phyloP scores from a whole-genome alignment of 1,139 yeast species.

The Blastobotrys capitulatus region DNA sequence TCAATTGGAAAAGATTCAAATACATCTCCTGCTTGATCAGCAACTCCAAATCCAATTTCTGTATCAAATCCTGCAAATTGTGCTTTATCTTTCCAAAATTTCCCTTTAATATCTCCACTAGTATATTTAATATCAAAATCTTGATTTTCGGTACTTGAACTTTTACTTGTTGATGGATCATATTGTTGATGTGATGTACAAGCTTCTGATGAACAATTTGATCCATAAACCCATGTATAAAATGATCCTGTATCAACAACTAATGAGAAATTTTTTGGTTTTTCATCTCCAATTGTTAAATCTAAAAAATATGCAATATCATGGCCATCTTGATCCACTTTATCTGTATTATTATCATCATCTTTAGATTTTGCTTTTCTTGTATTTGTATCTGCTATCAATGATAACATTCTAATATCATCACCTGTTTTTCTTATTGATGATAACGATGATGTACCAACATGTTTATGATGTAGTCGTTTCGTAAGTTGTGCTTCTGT shows the following conservation, averaged over 20 bases:
- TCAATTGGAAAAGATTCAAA: slow-evolving; percentile 50
- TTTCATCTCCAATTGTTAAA: slow-evolving; percentile 25
- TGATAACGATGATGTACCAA: slow-evolving; percentile 8
- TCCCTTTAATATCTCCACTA: slow-evolving; percentile 52
- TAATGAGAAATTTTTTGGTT: slow-evolving; percentile 40
- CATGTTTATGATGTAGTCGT: slow-evolving; percentile 4
- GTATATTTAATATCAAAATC: slow-evolving; percentile 47
- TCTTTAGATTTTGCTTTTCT: background rate
- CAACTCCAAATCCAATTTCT: slow-evolving; percentile 49
- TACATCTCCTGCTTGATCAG: slow-evolving; percentile 47
- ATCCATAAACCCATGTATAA: slow-evolving; percentile 57
- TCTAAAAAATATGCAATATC: slow-evolving; percentile 31
- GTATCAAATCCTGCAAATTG: slow-evolving; percentile 41
- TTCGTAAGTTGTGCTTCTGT: background rate
- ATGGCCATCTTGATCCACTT: slow-evolving; percentile 25
- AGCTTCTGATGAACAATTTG: slow-evolving; percentile 43
- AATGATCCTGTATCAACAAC: slow-evolving; percentile 64
- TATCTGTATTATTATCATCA: slow-evolving; percentile 14
- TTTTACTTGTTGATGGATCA: slow-evolving; percentile 24
- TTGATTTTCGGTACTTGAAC: slow-evolving; percentile 24
- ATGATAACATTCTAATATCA: background rate
- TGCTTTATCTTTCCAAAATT: slow-evolving; percentile 38
- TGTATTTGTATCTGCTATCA: background rate
- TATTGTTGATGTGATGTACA: slow-evolving; percentile 39
- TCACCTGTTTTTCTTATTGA: slow-evolving; percentile 1